Conservation (phyloP, 345 rosid genomes). For the Orychophragmus violaceus region DNA sequence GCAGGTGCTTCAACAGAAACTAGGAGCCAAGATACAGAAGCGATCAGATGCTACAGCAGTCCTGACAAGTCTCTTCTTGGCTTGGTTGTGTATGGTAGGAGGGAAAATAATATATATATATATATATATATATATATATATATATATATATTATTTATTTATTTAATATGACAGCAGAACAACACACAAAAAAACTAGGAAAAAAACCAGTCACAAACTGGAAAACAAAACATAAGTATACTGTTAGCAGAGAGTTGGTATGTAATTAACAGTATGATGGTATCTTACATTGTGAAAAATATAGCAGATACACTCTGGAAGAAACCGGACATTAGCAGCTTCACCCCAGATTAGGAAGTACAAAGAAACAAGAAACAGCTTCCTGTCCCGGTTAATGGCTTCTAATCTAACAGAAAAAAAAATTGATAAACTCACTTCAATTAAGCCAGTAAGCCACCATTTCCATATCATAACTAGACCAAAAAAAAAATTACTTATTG, state of each 20-base stretch:
- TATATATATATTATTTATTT: too few species aligned
- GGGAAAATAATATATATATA: neutral
- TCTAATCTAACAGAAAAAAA: slow-evolving; percentile 48
- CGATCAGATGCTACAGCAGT: slow-evolving; percentile 1
- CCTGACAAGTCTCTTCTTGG: slow-evolving; percentile 3
- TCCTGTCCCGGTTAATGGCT: slow-evolving; percentile 85
- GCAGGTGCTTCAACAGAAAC: slow-evolving; percentile 11
- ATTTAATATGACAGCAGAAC: neutral
- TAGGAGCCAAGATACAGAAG: neutral
- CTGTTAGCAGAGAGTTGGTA: neutral
- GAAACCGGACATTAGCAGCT: slow-evolving; percentile 98
- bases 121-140: too few species aligned
- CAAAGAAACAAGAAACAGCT: slow-evolving; percentile 83
- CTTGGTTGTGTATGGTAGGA: neutral
- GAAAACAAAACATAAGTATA: neutral
- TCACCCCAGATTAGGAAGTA: slow-evolving; percentile 98
- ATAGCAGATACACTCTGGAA: slow-evolving; percentile 97
- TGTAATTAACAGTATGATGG: slow-evolving; percentile 3
- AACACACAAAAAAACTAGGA: neutral
- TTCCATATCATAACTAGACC: slow-evolving; percentile 15
- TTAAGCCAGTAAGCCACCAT: slow-evolving; percentile 6
- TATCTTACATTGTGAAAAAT: slow-evolving; percentile 87
- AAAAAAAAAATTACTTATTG: slow-evolving; percentile 53
- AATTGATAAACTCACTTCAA: slow-evolving; percentile 8
- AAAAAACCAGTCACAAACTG: neutral